phyloP scores from a whole-genome alignment of 2,329 filamentous ascomycete genomes.

The Allantophomopsis cytisporea region DNA sequence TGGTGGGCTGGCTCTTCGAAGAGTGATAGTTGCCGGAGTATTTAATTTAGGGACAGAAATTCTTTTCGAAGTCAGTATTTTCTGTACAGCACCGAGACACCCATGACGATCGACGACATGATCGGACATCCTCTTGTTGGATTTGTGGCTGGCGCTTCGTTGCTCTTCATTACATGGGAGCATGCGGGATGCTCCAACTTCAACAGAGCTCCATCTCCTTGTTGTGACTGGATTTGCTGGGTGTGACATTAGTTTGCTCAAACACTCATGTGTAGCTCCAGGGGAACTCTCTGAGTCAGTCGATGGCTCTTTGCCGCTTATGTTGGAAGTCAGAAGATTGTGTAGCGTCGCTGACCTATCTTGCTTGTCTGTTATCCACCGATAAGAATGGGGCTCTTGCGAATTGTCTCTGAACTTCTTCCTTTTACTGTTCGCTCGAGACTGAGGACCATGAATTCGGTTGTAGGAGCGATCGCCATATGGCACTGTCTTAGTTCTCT shows the following conservation, averaged over 20 bases:
- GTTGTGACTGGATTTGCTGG: constrained; percentile 3
- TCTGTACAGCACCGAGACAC: constrained; percentile 4
- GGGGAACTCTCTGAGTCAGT: background rate
- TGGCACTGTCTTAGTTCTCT: background rate
- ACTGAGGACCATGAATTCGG: background rate
- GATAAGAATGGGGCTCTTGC: background rate
- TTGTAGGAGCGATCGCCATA: background rate
- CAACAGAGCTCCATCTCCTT: constrained; percentile 14
- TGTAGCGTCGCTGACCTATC: background rate
- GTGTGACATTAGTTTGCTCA: constrained; percentile 2
- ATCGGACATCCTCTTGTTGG: constrained; percentile 2
- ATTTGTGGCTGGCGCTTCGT: constrained; percentile 5
- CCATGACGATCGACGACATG: constrained; percentile 5
- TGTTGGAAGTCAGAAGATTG: background rate
- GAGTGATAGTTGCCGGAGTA: constrained; percentile 7
- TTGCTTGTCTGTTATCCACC: background rate
- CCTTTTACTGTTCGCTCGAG: background rate
- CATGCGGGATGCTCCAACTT: constrained; percentile 6
- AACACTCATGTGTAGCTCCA: background rate
- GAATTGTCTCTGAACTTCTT: background rate
- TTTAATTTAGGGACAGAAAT: background rate
- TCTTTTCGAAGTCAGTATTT: background rate
- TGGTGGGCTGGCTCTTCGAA: constrained; percentile 9
- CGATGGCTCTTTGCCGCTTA: background rate
- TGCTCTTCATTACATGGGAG: background rate